Base-by-base conservation (phyloP, 306 rosid species). In the Arachis stenosperma region DNA sequence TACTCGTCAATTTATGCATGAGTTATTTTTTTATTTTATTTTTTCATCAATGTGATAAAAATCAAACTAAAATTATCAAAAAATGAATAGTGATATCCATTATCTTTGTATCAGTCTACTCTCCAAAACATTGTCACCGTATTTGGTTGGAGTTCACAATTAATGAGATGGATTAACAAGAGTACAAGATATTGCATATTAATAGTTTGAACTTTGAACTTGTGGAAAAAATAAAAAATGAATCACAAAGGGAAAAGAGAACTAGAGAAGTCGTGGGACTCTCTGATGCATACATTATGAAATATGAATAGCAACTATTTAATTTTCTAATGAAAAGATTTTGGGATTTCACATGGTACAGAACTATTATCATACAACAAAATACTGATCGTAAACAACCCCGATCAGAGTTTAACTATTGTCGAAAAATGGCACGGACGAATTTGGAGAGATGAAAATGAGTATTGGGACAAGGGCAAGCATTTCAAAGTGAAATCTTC, bases 401-500 rank as follows among this genome's bases (percentile, higher is more conserved):
- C 81, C 70, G 55, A 61, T 65, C 79, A 61, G 73, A 81, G 70
- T 63, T 84, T 55, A 22, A 61, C 78, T 77, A 84, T 6, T 59
- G 53, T 46, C 72, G 79, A 54, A 70, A 81, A 33, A 65, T 81
- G 64, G 78, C 85, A 84, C 83, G 78, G 70, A 67, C 74, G 65
- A 78, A 78, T 73, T 68, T 57, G 72, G 39, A 14, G 39, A 17
- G 42, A n/a, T 8, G 77, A 74, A 65, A 76, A 65, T 65, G 47
- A 80, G 69, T 76, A 57, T 42, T 67, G 63, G 66, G 66, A 72
- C 79, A 77, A 42, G 80, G 81, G 80, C 65, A 75, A 51, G 64
- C 64, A 84, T 79, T 86, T 61, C 73, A 80, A 88, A 92, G 65
- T 39, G 78, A 73, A 74, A 62, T 78, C 81, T 75, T 75, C 70